phyloP scores from a whole-genome alignment of 495 filamentous ascomycete genomes.

The Aspergillus saccharolyticus region DNA sequence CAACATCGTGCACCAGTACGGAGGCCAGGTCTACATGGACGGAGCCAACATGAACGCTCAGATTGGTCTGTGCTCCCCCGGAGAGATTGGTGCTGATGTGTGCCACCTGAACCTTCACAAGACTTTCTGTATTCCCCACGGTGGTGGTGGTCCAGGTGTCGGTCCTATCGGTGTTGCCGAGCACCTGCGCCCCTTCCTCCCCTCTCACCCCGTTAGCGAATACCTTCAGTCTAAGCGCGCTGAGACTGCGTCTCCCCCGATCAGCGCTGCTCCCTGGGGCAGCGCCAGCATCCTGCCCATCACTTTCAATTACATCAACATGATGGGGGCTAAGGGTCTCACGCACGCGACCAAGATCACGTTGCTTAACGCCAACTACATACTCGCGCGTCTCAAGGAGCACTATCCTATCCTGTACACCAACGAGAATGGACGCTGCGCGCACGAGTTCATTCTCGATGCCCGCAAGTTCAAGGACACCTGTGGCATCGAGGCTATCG shows the following conservation, averaged over 20 bases:
- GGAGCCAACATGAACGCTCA: slow-evolving; percentile 99
- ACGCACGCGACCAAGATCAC: slow-evolving; percentile 95
- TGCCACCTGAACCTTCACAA: slow-evolving; percentile 99
- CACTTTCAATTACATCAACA: slow-evolving; percentile 94
- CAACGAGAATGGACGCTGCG: slow-evolving; percentile 80
- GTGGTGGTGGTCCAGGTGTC: slow-evolving; percentile 91
- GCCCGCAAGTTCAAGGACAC: slow-evolving; percentile 79
- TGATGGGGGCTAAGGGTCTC: slow-evolving; percentile 89
- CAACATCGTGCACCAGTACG: slow-evolving; percentile 77
- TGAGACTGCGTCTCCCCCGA: slow-evolving; percentile 54
- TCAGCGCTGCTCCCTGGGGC: slow-evolving; percentile 85
- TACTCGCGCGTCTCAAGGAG: slow-evolving; percentile 81
- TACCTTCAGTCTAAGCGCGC: slow-evolving; percentile 58
- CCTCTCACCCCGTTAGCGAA: slow-evolving; percentile 58
- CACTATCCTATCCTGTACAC: slow-evolving; percentile 93
- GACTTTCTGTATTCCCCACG: slow-evolving; percentile 98
- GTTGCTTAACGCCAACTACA: slow-evolving; percentile 95
- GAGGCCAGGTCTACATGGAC: slow-evolving; percentile 98
- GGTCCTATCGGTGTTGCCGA: slow-evolving; percentile 90
- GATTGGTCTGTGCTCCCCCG: slow-evolving; percentile 93
- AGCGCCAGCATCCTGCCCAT: slow-evolving; percentile 94
- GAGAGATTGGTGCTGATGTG: slow-evolving; percentile 95
- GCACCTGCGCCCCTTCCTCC: slow-evolving; percentile 75
- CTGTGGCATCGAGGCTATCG: slow-evolving; percentile 86
- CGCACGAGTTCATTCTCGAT: slow-evolving; percentile 98